Base-by-base conservation (phyloP, 1,284 basidiomycete genomes). In the Naganishia sp. region DNA sequence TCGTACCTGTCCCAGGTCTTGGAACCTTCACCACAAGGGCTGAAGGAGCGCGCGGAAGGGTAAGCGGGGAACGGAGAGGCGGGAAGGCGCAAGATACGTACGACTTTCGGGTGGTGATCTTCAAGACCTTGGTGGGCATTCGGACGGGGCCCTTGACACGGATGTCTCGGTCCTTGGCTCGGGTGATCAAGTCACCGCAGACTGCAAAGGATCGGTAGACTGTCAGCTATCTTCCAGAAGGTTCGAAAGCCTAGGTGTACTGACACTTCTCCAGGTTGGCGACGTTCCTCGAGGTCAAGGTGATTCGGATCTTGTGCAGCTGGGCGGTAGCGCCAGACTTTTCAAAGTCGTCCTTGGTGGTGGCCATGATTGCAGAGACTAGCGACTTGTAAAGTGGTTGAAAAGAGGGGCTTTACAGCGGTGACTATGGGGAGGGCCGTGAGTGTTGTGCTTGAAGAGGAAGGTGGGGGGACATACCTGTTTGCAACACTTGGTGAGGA, bases 1-100 rank as follows among this genome's bases (percentile, higher is more conserved):
- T 99, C 95, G 83, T 94, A 99, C 78, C 92, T 89, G 83, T 99
- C 96, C 96, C 96, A 99, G 79, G 96, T 99, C 90, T 99, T 99
- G 78, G 92, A 95, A 86, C 96, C 96, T 84, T 99, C 96, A 94
- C 96, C 96, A 81, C 96, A 96, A 83, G 94, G 80, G 90, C 91
- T 94, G 76, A 5, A 3, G 21, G 52, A 23, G 54, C 43, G 46
- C 31, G 65, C 10, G 44, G 68, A 16, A 16, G 21, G 61, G 52
- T 33, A 28, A 55, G 25, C 36, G 36, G 7, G 36, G 36, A 39
- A 39, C 28, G 28, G 5, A 64, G 36, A 55, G 4, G 15, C 13
- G 31, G 18, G 33, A 55, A 45, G 50, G 31, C 9, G 53, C 5
- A 13, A 44, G 16, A 56, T 64, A 84, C 89, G 75, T 71, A 92